phyloP scores from a whole-genome alignment of 805 yeast species.

The Sugiyamaella floridensis region DNA sequence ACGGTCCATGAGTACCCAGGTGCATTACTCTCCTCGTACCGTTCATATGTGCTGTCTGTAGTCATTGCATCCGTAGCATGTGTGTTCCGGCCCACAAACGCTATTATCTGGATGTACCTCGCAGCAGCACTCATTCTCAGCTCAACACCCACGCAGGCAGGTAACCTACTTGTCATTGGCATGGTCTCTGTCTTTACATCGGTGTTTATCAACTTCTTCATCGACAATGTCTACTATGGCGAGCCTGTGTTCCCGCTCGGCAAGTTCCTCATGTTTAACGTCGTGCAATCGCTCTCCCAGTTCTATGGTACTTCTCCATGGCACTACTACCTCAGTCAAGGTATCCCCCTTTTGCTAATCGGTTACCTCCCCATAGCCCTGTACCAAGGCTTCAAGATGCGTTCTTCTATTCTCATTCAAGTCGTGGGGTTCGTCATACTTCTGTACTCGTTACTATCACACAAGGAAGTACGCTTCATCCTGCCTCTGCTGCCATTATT shows the following conservation, averaged over 20 bases:
- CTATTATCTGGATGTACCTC: conserved; percentile 61
- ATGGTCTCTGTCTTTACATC: conserved; percentile 24
- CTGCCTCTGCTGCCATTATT: conserved; percentile 78
- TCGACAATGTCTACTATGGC: conserved; percentile 58
- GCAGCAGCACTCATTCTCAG: conserved; percentile 35
- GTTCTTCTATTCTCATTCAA: conserved; percentile 25
- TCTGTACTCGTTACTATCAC: conserved; percentile 60
- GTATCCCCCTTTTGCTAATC: conserved; percentile 67
- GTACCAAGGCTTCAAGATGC: conserved; percentile 33
- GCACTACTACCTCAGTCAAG: conserved; percentile 80
- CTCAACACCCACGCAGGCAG: conserved; percentile 5
- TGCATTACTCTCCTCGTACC: conserved; percentile 17
- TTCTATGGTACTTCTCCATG: conserved; percentile 83
- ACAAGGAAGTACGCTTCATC: conserved; percentile 87
- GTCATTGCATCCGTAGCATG: conserved; percentile 54
- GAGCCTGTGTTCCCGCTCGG: conserved; percentile 51
- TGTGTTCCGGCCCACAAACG: conserved; percentile 79
- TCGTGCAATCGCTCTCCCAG: conserved; percentile 60
- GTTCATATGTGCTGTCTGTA: conserved; percentile 35
- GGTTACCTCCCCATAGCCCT: conserved; percentile 58
- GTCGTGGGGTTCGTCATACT: conserved; percentile 39
- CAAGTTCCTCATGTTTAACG: conserved; percentile 71
- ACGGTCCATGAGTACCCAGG: not conserved
- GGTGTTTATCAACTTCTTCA: conserved; percentile 32
- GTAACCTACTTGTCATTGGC: conserved; percentile 22